Evolutionary conservation across 345 rosid genomes (phyloP).

Genomic region (Citropsis articulata): DNA sequence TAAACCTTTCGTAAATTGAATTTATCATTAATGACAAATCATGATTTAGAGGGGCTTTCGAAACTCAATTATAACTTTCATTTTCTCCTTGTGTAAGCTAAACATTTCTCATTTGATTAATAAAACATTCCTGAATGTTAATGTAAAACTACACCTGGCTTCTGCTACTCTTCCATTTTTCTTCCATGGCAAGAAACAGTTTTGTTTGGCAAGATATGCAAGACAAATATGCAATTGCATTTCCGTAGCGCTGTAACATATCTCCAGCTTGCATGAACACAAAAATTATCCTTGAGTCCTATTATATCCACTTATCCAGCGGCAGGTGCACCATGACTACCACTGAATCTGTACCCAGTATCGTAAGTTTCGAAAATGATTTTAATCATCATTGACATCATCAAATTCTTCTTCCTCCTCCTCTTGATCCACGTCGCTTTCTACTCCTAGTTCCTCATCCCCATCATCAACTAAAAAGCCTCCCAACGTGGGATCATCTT

Average conservation of each 20-base stretch:
- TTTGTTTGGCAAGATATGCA: background rate
- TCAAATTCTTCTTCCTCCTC: constrained; percentile 30
- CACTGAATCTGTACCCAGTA: background rate
- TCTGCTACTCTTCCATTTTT: background rate
- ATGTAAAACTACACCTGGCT: background rate
- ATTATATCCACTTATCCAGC: background rate
- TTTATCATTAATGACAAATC: too few species aligned
- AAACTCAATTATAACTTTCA: too few species aligned
- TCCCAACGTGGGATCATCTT: constrained; percentile 63
- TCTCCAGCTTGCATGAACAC: background rate
- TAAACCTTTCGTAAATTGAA: too few species aligned
- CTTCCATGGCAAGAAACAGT: background rate
- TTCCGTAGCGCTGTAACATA: background rate
- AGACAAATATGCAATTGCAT: background rate
- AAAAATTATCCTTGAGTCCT: background rate
- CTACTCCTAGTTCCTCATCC: constrained; percentile 29
- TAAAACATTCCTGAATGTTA: too few species aligned
- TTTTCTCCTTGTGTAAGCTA: too few species aligned
- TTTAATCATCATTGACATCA: constrained; percentile 17
- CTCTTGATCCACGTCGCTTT: constrained; percentile 21
- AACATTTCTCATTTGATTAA: too few species aligned
- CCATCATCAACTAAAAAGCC: constrained; percentile 70
- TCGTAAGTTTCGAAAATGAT: too few species aligned
- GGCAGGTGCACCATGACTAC: background rate
- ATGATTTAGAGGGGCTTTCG: too few species aligned